Evolutionary conservation across 2,329 filamentous ascomycete species (phyloP).

Genomic region (Ceratocystis papillata): DNA sequence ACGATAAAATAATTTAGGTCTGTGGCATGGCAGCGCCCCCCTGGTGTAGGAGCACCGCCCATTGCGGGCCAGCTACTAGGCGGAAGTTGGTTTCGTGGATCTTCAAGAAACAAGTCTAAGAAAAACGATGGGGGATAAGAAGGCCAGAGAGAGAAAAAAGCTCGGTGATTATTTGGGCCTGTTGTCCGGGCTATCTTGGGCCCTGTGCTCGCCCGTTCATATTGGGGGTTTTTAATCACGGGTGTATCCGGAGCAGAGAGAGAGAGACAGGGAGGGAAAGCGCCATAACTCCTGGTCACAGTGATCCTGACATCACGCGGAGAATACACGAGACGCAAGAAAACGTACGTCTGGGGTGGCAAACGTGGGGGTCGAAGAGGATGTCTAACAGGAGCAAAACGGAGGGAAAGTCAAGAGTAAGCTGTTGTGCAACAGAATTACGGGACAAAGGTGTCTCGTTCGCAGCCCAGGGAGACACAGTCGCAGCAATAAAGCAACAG

Average conservation of each 20-base stretch:
- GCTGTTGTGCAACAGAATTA: neutral
- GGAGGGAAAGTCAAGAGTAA: neutral
- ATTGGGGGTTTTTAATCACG: neutral
- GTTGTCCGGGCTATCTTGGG: neutral
- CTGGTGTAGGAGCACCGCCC: too few relatives aligned
- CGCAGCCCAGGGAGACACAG: neutral
- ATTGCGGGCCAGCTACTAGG: too few relatives aligned
- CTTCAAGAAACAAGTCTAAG: neutral
- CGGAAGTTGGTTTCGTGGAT: too few relatives aligned
- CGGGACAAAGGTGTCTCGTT: neutral
- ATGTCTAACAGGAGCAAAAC: neutral
- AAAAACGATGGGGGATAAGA: neutral
- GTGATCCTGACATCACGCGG: too few relatives aligned
- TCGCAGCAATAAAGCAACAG: neutral
- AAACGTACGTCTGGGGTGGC: too few relatives aligned
- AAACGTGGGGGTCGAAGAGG: too few relatives aligned
- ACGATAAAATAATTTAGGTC: too few relatives aligned
- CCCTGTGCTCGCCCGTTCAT: neutral
- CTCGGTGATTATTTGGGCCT: neutral
- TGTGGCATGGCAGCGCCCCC: too few relatives aligned
- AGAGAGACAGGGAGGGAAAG: neutral
- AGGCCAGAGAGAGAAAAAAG: neutral
- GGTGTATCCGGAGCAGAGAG: neutral
- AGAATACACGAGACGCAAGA: too few relatives aligned
- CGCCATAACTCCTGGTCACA: too few relatives aligned